Percentiles rank a stretch among this genome's conserved stretches.
These are phyloP conservation scores for Pestalotiopsis sp. DNA, from an alignment of 2,329 filamentous ascomycete species.

Conservation along the genomic window DNA sequence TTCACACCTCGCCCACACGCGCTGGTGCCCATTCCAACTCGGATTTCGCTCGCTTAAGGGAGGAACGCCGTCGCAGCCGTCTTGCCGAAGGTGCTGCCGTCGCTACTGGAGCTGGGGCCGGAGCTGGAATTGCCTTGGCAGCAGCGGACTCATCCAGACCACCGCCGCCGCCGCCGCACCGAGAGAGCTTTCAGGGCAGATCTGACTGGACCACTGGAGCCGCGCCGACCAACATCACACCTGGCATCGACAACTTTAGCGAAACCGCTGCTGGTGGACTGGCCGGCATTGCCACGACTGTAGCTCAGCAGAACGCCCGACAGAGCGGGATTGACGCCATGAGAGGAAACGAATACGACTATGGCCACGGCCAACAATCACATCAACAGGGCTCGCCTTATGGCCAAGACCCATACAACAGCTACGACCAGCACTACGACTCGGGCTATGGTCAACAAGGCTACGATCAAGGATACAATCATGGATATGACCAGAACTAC, in stretches of 20 bases:
- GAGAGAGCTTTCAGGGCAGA: slow-evolving; percentile 18
- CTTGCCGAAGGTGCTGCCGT: slow-evolving; percentile 20
- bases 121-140: slow-evolving; percentile 23
- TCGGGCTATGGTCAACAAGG: slow-evolving; percentile 9
- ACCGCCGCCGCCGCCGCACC: slow-evolving; percentile 32
- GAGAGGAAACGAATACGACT: slow-evolving; percentile 38
- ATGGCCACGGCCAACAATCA: neutral
- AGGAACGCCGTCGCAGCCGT: slow-evolving; percentile 36
- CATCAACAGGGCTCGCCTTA: slow-evolving; percentile 19
- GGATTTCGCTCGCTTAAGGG: slow-evolving; percentile 35
- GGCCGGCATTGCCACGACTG: slow-evolving; percentile 66
- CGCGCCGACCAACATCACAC: slow-evolving; percentile 51
- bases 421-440: slow-evolving; percentile 18
- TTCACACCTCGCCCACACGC: slow-evolving; percentile 20
- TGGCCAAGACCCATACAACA: slow-evolving; percentile 20
- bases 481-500: slow-evolving; percentile 23
- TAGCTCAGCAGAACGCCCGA: slow-evolving; percentile 66
- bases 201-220: slow-evolving; percentile 25
- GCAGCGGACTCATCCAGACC: slow-evolving; percentile 22
- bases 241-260: slow-evolving; percentile 70
- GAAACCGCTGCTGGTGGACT: slow-evolving; percentile 66
- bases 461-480: slow-evolving; percentile 19
- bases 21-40: slow-evolving; percentile 40
- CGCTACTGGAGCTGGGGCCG: slow-evolving; percentile 24
- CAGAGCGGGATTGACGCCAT: slow-evolving; percentile 68